A percentile compares a stretch with the other conserved stretches of the same genome.
Conservation (phyloP, 345 rosid genomes). For the Camelina hispida region DNA sequence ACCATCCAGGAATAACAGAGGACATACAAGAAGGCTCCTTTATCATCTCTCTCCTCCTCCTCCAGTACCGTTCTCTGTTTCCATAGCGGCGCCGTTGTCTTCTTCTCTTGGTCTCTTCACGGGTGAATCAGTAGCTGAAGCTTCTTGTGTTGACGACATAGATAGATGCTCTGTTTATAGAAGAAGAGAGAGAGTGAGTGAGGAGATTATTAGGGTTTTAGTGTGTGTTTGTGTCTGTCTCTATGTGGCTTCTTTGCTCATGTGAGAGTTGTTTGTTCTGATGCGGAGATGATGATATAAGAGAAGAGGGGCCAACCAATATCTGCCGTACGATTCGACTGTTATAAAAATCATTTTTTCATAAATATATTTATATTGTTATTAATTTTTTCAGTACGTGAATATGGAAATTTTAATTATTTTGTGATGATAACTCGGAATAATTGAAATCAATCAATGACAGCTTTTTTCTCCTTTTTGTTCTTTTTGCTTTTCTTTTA, state of each 20-base stretch:
- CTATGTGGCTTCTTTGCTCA: not conserved
- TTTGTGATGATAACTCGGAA: conserved; percentile 30
- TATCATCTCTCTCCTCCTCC: conserved; percentile 7
- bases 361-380: not conserved
- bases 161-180: not conserved
- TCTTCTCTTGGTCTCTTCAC: conserved; percentile 59
- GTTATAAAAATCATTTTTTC: conserved; percentile 7
- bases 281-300: not conserved
- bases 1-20: conserved; percentile 81
- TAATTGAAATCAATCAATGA: conserved; percentile 24
- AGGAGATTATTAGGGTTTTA: conserved; percentile 31
- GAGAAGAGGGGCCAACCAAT: conserved; percentile 8
- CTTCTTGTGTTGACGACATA: conserved; percentile 35
- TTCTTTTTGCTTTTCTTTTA: not conserved
- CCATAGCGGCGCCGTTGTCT: conserved; percentile 48
- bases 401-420: conserved; percentile 28
- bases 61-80: conserved; percentile 42
- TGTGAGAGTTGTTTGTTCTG: conserved; percentile 1
- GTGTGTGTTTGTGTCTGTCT: conserved; percentile 15
- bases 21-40: conserved; percentile 50
- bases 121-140: conserved; percentile 47
- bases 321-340: conserved; percentile 32
- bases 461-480: no score
- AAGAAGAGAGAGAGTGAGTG: conserved; percentile 6
- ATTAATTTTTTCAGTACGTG: not conserved